Percentiles rank a stretch among this genome's conserved stretches.
Evolutionary conservation across 148 eudicot species (phyloP).

Genomic region (Limonium bicolor): DNA sequence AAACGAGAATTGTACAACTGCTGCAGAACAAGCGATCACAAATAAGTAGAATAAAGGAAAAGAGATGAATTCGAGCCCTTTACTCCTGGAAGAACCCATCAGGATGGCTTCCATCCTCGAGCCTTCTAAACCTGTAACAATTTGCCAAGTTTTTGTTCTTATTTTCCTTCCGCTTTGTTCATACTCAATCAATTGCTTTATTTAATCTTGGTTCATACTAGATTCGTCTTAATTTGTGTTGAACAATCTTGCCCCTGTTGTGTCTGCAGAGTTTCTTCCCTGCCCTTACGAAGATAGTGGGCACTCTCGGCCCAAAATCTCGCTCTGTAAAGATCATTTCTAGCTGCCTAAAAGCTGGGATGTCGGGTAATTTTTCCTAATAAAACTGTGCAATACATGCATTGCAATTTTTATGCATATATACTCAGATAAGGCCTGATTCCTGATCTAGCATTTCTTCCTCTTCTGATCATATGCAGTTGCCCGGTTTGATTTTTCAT

Average conservation of each 20-base stretch:
- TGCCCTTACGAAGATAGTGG: conserved; percentile 91
- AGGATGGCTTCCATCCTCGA: conserved; percentile 86
- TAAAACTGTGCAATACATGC: no score
- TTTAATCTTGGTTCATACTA: no score
- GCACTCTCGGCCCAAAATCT: conserved; percentile 83
- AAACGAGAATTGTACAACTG: no score
- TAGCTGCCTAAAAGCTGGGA: conserved; percentile 69
- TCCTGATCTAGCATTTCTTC: neutral
- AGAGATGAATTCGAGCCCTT: conserved; percentile 21
- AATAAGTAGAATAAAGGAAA: no score
- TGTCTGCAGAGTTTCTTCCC: conserved; percentile 51
- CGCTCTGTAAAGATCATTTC: conserved; percentile 66
- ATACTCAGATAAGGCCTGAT: no score
- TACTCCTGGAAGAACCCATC: conserved; percentile 88
- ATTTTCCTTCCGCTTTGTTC: neutral
- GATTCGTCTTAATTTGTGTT: neutral
- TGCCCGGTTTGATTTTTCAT: conserved; percentile 90
- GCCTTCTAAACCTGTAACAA: conserved; percentile 60
- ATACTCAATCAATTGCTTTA: no score
- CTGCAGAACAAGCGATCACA: no score
- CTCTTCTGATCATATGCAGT: conserved; percentile 16
- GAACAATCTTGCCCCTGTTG: no score
- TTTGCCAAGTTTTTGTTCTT: neutral
- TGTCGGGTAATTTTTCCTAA: conserved; percentile 40
- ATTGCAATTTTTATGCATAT: neutral